Base-by-base conservation (phyloP, 352 stramenopile genomes). In the Globisporangium iwayamae region DNA sequence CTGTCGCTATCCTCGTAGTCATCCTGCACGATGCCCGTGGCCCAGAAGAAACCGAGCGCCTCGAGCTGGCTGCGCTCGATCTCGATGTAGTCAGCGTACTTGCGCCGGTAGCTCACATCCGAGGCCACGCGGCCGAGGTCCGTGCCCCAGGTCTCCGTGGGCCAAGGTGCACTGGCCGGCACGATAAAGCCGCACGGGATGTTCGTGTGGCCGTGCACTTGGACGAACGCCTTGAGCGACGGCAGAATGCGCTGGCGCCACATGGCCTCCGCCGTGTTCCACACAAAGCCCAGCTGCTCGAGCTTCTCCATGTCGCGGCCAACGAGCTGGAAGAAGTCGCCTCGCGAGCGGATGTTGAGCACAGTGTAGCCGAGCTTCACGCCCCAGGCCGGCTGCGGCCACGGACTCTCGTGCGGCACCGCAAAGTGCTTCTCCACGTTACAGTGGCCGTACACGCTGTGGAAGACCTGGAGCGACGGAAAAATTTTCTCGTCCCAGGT, bases 251-350 rank as follows among this genome's bases (percentile, higher is more conserved):
- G 60, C 22, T 74, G 58, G 11, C 67, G 65, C 80, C 80, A 92
- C 57, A 75, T 85, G 43, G 58, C 54, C 25, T 78, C 77, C 30
- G 58, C 43, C 10, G 67, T 53, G 41, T 78, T 83, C 78, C 81
- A 90, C 11, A 85, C 69, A 60, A 91, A 90, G 4, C 68, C 79
- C 2, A 92, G 74, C 8, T 68, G 48, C 18, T 89, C 71, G 2
- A 90, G 70, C 11, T 63, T 68, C 32, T 78, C 68, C 50, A 68
- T 65, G 56, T 87, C 77, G 39, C 71, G 69, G n/a, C 71, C 70
- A 59, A 90, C 67, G 60, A 87, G 80, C 14, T 72, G 41, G 48
- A 77, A 75, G 53, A 74, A 87, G 43, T 85, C 71, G 41, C 73
- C 74, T 34, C 77, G 69, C 43, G 67, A 72, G 14, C 75, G 73